phyloP scores from a whole-genome alignment of 306 rosid species.

The Senna siamea region DNA sequence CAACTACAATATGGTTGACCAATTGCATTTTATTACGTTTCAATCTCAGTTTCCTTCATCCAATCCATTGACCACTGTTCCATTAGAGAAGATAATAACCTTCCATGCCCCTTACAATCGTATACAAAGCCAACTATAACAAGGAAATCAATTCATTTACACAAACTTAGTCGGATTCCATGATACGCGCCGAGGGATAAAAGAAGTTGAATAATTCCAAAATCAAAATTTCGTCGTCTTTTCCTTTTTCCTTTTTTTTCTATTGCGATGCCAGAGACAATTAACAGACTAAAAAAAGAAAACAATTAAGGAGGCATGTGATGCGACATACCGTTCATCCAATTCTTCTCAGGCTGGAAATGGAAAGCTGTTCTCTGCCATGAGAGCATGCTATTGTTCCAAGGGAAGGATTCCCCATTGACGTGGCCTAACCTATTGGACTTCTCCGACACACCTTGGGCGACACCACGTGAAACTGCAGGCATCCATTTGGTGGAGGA shows the following conservation, averaged over 20 bases:
- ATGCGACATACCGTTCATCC: conserved; percentile 98
- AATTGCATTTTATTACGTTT: conserved; percentile 6
- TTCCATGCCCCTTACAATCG: too few species aligned
- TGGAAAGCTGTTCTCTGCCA: conserved; percentile 95
- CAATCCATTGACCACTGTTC: too few species aligned
- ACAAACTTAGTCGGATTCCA: background rate
- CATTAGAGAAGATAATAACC: background rate
- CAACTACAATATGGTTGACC: background rate
- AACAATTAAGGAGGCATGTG: too few species aligned
- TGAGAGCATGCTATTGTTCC: conserved; percentile 76
- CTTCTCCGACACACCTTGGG: conserved; percentile 78
- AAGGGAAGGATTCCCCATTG: conserved; percentile 47
- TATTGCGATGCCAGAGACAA: too few species aligned
- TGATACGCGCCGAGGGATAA: background rate
- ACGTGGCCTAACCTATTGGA: conserved; percentile 35
- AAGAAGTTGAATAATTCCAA: background rate
- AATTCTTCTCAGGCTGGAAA: conserved; percentile 87
- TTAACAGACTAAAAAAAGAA: too few species aligned
- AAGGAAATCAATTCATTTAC: background rate
- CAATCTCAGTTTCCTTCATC: background rate
- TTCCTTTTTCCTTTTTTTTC: too few species aligned
- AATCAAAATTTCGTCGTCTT: too few species aligned
- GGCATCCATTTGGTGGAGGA: conserved; percentile 28
- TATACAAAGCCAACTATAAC: background rate
- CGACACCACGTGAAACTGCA: conserved; percentile 60